A percentile compares a stretch with the other conserved stretches of the same genome.
These are phyloP conservation scores for Phyllostachys edulis DNA, from an alignment of 176 grass and related monocot species.

Conservation along the genomic window DNA sequence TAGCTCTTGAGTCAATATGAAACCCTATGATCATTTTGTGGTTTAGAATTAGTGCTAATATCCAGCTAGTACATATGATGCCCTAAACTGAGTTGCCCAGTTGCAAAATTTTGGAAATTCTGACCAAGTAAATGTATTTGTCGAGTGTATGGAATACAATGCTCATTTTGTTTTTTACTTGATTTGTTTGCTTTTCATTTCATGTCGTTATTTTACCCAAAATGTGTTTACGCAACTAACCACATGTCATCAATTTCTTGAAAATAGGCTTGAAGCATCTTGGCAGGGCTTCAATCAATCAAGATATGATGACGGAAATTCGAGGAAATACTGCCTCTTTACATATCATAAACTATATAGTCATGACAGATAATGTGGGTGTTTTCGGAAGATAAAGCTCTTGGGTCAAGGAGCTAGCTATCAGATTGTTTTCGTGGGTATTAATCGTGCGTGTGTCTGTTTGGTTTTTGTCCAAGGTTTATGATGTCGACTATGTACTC, in stretches of 20 bases:
- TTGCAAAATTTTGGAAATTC: not conserved
- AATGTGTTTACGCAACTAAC: slow-evolving; percentile 6
- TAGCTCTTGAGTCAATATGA: not conserved
- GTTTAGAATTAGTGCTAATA: not conserved
- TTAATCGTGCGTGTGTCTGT: slow-evolving; percentile 15
- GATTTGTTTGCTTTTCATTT: not conserved
- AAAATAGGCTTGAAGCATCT: slow-evolving; percentile 48
- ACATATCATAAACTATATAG: slow-evolving; percentile 41
- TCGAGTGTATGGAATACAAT: not conserved
- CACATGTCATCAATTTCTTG: not conserved
- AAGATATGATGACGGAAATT: slow-evolving; percentile 14
- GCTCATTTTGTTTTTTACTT: not conserved
- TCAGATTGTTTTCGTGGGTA: slow-evolving; percentile 49
- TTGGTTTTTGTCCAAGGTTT: slow-evolving; percentile 22
- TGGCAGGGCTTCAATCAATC: slow-evolving; percentile 21
- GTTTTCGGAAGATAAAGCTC: slow-evolving; percentile 38
- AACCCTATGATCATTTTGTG: not conserved
- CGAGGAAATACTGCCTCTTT: slow-evolving; percentile 3
- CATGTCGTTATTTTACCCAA: not conserved
- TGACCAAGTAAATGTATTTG: not conserved
- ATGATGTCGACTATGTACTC: slow-evolving; percentile 17
- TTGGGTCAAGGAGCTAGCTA: slow-evolving; percentile 26
- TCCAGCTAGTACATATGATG: not conserved
- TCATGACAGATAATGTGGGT: slow-evolving; percentile 46
- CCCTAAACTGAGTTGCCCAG: not conserved